Conservation (phyloP, 202 grass and related monocot species). For the Zizania palustris region DNA sequence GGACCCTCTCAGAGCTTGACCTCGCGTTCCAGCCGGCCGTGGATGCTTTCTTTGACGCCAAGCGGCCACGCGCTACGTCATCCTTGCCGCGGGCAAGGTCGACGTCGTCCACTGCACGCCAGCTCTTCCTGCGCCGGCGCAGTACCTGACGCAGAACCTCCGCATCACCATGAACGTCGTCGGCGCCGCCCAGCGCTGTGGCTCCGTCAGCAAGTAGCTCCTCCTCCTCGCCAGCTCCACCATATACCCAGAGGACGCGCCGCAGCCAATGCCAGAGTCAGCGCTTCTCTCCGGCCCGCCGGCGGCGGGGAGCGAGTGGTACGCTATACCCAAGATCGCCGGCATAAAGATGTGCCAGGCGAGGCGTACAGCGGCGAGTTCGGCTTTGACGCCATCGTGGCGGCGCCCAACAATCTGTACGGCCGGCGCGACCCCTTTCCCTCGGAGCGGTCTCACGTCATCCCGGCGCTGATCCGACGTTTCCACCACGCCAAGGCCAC, state of each 20-base stretch:
- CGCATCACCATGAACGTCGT: slow-evolving; percentile 81
- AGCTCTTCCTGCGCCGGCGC: slow-evolving; percentile 75
- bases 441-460: slow-evolving; percentile 68
- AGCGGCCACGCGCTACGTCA: slow-evolving; percentile 67
- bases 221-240: slow-evolving; percentile 70
- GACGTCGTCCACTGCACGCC: slow-evolving; percentile 81
- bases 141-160: slow-evolving; percentile 78
- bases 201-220: slow-evolving; percentile 75
- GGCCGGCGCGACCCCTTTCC: slow-evolving; percentile 80
- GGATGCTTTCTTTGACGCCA: slow-evolving; percentile 66
- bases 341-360: slow-evolving; percentile 97
- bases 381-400: slow-evolving; percentile 70
- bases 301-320: slow-evolving; percentile 81
- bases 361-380: slow-evolving; percentile 69
- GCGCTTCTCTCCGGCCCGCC: slow-evolving; percentile 76
- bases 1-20: slow-evolving; percentile 71
- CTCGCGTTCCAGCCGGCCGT: slow-evolving; percentile 68
- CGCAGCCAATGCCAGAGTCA: slow-evolving; percentile 67
- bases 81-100: slow-evolving; percentile 79
- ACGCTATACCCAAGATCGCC: slow-evolving; percentile 79
- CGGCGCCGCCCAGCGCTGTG: slow-evolving; percentile 58
- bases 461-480: slow-evolving; percentile 74
- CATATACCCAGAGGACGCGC: slow-evolving; percentile 64
- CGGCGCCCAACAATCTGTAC: slow-evolving; percentile 79
- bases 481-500: slow-evolving; percentile 70